phyloP scores from a whole-genome alignment of 2,329 filamentous ascomycete genomes.

The Nannizziopsis barbatae region DNA sequence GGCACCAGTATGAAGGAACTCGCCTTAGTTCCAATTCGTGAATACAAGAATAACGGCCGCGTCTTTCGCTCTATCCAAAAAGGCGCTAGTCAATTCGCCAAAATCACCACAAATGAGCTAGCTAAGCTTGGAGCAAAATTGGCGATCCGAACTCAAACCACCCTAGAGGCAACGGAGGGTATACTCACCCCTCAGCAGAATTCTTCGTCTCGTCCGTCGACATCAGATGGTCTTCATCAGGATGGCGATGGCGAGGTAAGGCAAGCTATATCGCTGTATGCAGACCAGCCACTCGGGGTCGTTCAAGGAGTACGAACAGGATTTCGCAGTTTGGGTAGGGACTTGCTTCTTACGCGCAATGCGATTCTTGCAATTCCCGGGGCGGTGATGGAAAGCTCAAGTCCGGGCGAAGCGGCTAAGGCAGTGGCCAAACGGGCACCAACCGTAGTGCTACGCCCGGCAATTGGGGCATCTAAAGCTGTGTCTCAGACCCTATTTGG shows the following conservation, averaged over 20 bases:
- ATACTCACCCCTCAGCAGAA: slow-evolving; percentile 44
- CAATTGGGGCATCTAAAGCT: slow-evolving; percentile 79
- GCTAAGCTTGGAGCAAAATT: slow-evolving; percentile 89
- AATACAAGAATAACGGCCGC: slow-evolving; percentile 89
- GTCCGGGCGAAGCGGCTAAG: slow-evolving; percentile 65
- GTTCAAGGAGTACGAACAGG: slow-evolving; percentile 75
- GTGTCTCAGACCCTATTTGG: slow-evolving; percentile 83
- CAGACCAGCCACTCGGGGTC: slow-evolving; percentile 83
- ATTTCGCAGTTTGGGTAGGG: slow-evolving; percentile 69
- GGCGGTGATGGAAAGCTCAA: slow-evolving; percentile 77
- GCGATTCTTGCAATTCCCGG: slow-evolving; percentile 90
- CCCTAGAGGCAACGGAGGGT: slow-evolving; percentile 77
- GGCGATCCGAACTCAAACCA: slow-evolving; percentile 88
- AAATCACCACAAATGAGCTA: slow-evolving; percentile 87
- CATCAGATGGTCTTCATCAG: slow-evolving; percentile 43
- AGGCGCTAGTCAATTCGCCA: slow-evolving; percentile 78
- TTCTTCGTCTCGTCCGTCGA: slow-evolving; percentile 24
- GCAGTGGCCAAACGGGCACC: slow-evolving; percentile 72
- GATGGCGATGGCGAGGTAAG: slow-evolving; percentile 51
- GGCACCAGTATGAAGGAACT: slow-evolving; percentile 77
- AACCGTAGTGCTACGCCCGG: slow-evolving; percentile 84
- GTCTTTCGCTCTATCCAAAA: slow-evolving; percentile 86
- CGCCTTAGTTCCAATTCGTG: slow-evolving; percentile 76
- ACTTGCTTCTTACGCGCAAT: slow-evolving; percentile 75
- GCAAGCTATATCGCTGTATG: slow-evolving; percentile 80